Evolutionary conservation across 2,329 filamentous ascomycete genomes (phyloP).

Genomic region (Sphaerulina musiva): DNA sequence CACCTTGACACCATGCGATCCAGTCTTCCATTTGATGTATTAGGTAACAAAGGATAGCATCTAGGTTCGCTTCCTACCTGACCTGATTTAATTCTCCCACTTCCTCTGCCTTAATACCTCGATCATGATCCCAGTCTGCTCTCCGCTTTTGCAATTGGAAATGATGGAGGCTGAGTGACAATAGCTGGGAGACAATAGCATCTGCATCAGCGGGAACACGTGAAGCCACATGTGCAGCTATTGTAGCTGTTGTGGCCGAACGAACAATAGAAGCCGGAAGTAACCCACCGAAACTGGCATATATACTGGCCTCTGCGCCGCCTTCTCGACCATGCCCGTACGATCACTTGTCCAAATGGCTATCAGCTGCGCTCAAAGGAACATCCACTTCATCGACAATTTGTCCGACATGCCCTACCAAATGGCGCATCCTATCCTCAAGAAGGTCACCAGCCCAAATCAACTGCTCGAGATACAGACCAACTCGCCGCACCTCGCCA

Average conservation of each 20-base stretch:
- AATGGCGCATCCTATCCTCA: slow-evolving; percentile 60
- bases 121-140: not conserved
- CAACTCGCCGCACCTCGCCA: slow-evolving; percentile 68
- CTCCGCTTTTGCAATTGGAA: not conserved
- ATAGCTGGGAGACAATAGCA: not conserved
- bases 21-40: too few relatives aligned
- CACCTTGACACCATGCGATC: not conserved
- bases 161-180: not conserved
- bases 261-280: slow-evolving; percentile 3
- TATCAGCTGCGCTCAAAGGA: slow-evolving; percentile 37
- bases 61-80: not conserved
- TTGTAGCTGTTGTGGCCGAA: not conserved
- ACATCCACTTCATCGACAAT: slow-evolving; percentile 51
- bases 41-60: not conserved
- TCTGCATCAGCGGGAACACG: not conserved
- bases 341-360: slow-evolving; percentile 37
- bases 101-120: not conserved
- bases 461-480: slow-evolving; percentile 68
- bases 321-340: slow-evolving; percentile 25
- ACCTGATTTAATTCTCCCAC: not conserved
- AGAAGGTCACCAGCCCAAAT: slow-evolving; percentile 62
- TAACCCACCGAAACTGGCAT: slow-evolving; percentile 1
- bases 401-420: slow-evolving; percentile 66
- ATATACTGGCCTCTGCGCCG: slow-evolving; percentile 1
- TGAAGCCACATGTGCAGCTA: not conserved